Base-by-base conservation (phyloP, 1,284 basidiomycete genomes). In the Ustilago shanxiensis region DNA sequence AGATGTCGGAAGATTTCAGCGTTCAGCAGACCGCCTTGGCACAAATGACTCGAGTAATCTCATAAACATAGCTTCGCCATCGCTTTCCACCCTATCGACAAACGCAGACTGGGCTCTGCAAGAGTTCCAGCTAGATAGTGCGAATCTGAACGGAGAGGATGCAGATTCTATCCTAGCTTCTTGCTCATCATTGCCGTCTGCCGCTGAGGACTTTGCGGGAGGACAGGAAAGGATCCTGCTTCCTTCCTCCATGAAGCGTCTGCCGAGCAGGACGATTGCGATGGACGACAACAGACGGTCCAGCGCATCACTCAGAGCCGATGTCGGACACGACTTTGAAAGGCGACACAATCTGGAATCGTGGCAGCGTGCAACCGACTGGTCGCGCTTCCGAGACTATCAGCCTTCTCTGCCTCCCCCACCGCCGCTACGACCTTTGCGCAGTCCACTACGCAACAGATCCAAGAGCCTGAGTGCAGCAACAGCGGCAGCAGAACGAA, bases 401-500 rank as follows among this genome's bases (percentile, higher is more conserved):
- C 54, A 20, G 5, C 44, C 60, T 2, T 58, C 63, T 18, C 33
- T 61, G 28, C 58, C 33, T 9, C 72, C 61, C 11, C 59, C 51
- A 29, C 61, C 72, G 11, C 72, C 72, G 5, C 55, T 69, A 18
- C 66, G 72, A 39, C 66, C 72, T 7, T 58, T 49, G 10, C 58
- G 72, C n/a, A 65, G 65, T 31, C 62, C 66, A 1, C 54, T 66
- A 41, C 59, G 66, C 3, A 62, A 22, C 33, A 39, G 72, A 5
- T 68, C 72, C 16, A 64, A 69, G 56, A 74, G 72, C 41, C 41
- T 74, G 16, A 49, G 62, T 49, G 55, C 69, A 11, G 22, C 61
- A 3, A 35, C 33, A 4, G 56, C 26, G n/a, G 51, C 35, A 9
- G 26, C 26, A 7, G 37, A 45, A 37, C 50, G 37, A 28, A 60